Conservation (phyloP, 306 rosid genomes). For the Medicago lupulina region DNA sequence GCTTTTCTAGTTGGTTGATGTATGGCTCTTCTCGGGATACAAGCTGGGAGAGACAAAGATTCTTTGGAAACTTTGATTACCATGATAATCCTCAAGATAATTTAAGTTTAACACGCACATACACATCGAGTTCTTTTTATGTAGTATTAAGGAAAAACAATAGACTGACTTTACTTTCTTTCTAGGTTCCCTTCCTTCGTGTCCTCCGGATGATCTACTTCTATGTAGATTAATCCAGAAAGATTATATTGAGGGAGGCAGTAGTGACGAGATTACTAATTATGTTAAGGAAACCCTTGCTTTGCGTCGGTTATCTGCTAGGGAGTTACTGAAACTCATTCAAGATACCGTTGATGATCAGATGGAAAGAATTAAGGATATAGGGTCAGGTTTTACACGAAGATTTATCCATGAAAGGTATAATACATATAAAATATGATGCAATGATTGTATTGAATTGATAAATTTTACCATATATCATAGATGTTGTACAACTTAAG, state of each 20-base stretch:
- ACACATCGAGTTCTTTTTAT: conserved; percentile 16
- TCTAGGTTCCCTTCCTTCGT: conserved; percentile 70
- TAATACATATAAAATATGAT: conserved; percentile 40
- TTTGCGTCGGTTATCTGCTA: no score
- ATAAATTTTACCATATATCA: conserved; percentile 13
- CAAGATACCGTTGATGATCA: conserved; percentile 57
- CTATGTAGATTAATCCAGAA: conserved; percentile 80
- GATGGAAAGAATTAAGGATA: conserved; percentile 54
- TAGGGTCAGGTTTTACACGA: conserved; percentile 54
- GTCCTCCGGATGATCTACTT: conserved; percentile 81
- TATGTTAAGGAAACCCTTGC: no score
- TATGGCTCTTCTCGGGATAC: no score
- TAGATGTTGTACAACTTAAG: conserved; percentile 35
- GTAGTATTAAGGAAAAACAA: conserved; percentile 30
- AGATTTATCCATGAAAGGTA: conserved; percentile 75
- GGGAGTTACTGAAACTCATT: no score
- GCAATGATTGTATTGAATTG: conserved; percentile 39
- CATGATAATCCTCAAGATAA: conserved; percentile 62
- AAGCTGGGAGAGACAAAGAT: no score
- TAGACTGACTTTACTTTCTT: conserved; percentile 47
- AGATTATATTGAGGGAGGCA: no score
- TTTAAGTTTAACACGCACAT: neutral
- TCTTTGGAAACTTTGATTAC: no score
- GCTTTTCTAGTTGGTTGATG: no score
- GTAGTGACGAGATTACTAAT: no score